phyloP scores from a whole-genome alignment of 2,329 filamentous ascomycete genomes.

The Plenodomus tracheiphilus region DNA sequence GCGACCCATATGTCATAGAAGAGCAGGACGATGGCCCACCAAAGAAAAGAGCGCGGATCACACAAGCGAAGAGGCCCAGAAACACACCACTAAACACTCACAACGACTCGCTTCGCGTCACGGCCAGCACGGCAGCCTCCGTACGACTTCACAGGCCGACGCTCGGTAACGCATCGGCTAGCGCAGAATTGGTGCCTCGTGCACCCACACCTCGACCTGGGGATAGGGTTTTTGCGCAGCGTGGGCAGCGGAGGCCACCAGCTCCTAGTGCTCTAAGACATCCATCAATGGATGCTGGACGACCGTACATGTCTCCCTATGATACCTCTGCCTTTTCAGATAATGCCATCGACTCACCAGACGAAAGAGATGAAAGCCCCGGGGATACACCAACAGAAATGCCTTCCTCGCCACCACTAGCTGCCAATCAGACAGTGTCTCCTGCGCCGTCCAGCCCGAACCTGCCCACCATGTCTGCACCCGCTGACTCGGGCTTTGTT shows the following conservation, averaged over 20 bases:
- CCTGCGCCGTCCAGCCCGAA: conserved; percentile 79
- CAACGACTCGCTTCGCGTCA: conserved; percentile 81
- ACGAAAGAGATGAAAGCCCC: conserved; percentile 50
- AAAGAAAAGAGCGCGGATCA: conserved; percentile 80
- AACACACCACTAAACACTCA: conserved; percentile 72
- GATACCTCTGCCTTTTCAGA: conserved; percentile 45
- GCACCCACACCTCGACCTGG: conserved; percentile 75
- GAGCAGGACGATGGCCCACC: conserved; percentile 57
- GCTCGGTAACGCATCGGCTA: conserved; percentile 53
- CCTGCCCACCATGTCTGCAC: conserved; percentile 60
- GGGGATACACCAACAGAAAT: conserved; percentile 76
- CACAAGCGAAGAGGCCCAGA: conserved; percentile 71
- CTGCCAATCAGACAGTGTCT: conserved; percentile 58
- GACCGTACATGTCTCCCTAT: conserved; percentile 40
- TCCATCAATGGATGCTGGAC: conserved; percentile 58
- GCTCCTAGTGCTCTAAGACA: conserved; percentile 60
- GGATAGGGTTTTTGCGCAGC: conserved; percentile 28
- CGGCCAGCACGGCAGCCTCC: conserved; percentile 86
- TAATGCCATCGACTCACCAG: conserved; percentile 49
- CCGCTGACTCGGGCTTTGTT: conserved; percentile 78
- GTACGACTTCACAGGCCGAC: conserved; percentile 82
- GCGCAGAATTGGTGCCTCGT: conserved; percentile 73
- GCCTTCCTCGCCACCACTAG: conserved; percentile 85
- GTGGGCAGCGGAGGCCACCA: conserved; percentile 36
- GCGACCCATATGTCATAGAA: conserved; percentile 29